Evolutionary conservation across 495 filamentous ascomycete genomes (phyloP).

Genomic region (Aspergillus cavernicola): DNA sequence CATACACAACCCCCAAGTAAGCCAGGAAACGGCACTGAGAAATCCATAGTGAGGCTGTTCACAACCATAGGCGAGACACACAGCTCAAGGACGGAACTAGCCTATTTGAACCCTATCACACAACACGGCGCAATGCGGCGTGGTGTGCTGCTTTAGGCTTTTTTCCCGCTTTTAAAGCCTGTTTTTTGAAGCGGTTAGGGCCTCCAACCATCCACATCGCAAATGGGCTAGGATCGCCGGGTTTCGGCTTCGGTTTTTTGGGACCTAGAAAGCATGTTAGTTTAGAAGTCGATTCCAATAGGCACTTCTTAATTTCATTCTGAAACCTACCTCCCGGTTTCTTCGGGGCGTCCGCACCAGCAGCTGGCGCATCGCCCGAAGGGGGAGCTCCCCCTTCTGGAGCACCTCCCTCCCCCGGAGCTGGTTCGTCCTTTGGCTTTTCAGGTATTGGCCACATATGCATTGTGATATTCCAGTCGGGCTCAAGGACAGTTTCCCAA

Average conservation of each 20-base stretch:
- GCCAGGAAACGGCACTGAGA: background rate
- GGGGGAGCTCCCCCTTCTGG: slow-evolving; percentile 22
- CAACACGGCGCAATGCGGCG: slow-evolving; percentile 20
- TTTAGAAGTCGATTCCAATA: background rate
- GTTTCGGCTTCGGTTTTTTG: slow-evolving; percentile 30
- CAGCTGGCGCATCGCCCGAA: slow-evolving; percentile 13
- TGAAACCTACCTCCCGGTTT: slow-evolving; percentile 30
- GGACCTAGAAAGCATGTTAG: slow-evolving; percentile 18
- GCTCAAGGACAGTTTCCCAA: slow-evolving; percentile 82
- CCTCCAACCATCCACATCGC: slow-evolving; percentile 42
- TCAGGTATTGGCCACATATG: slow-evolving; percentile 94
- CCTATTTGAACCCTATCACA: slow-evolving; percentile 15
- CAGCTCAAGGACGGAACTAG: background rate
- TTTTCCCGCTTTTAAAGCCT: slow-evolving; percentile 36
- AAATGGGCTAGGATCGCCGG: slow-evolving; percentile 31
- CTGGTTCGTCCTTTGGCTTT: slow-evolving; percentile 44
- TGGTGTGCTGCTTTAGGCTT: slow-evolving; percentile 30
- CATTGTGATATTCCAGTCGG: slow-evolving; percentile 89
- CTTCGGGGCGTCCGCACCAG: slow-evolving; percentile 24
- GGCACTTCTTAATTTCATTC: background rate
- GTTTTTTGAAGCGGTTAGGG: slow-evolving; percentile 26
- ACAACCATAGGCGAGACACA: background rate
- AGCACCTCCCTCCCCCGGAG: slow-evolving; percentile 17
- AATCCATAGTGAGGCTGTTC: background rate
- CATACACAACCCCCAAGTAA: background rate